Evolutionary conservation across 2,329 filamentous ascomycete species (phyloP), one percentile per base, ranked within the genome.

Genomic region (Tolypocladium tundrense): DNA sequence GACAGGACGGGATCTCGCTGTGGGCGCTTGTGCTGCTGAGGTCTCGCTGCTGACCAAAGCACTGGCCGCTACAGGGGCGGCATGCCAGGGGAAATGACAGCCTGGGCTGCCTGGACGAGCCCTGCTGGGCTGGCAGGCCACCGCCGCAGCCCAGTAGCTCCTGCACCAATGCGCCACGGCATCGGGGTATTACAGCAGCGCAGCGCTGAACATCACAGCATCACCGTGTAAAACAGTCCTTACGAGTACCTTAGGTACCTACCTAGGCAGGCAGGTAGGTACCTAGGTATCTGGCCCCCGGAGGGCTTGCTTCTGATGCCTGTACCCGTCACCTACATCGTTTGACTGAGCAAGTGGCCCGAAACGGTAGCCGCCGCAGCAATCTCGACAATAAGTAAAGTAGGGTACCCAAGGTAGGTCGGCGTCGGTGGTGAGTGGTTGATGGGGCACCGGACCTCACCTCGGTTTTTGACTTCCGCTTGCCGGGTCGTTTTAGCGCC

Each of bases 401-500:
- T 33, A 33, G 10, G 37, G 37, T 24, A 31, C 45, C 13, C 19
- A 21, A 42, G 4, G 41, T 42, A 24, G 42, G 40, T 42, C 8
- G 16, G 27, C 45, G 27, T 33, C 45, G 31, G 16, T 11, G 48
- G 48, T 51, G 27, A n/a, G 27, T n/a, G 48, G 45, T 33, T 19
- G 16, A 35, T n/a, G 48, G 48, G 11, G 48, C 48, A 51, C 48
- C 48, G 19, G 31, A 35, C 48, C 27, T n/a, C 27, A 11, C 43
- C 24, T 48, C 43, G 43, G 24, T 7, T 35, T 35, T 51, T 51
- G 48, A 51, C 48, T 51, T 51, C 21, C 52, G 35, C 52, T 27
- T 54, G 52, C 70, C 71, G 72, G 57, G 53, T 42, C 27, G 67
- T 68, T 59, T 71, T 75, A 73, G 72, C 71, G 73, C 69, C 67